phyloP scores from a whole-genome alignment of 139 green algal species.

The Raphidocelis subcapitata region DNA sequence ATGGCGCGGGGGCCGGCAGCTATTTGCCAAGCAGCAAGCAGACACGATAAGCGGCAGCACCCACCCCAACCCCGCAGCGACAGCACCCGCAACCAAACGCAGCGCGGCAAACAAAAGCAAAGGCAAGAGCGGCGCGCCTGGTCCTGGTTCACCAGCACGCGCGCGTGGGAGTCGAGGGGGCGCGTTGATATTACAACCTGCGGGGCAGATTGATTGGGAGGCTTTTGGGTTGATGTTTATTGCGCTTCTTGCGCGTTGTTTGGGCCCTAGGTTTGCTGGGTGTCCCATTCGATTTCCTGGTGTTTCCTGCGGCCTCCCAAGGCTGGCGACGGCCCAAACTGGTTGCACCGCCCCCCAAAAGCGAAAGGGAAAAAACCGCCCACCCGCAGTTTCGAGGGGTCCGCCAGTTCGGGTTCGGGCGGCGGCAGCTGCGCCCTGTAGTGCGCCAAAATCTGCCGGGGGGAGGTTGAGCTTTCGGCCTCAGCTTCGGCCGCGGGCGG shows the following conservation, averaged over 20 bases:
- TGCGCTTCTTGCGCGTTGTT: no score
- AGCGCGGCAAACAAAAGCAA: background rate
- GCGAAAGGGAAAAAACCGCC: background rate
- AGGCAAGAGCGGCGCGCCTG: slow-evolving; percentile 5
- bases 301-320: background rate
- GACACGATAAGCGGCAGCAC: background rate
- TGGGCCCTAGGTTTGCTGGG: background rate
- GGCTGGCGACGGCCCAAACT: no score
- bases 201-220: no score
- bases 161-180: background rate
- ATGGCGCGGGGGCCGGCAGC: background rate
- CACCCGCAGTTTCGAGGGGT: slow-evolving; percentile 23
- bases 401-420: slow-evolving; percentile 16
- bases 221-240: no score
- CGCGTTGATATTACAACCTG: slow-evolving; percentile 17
- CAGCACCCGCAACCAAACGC: background rate
- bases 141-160: slow-evolving; percentile 18
- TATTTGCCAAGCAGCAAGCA: background rate
- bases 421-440: slow-evolving; percentile 18
- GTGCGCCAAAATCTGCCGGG: no score
- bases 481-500: no score
- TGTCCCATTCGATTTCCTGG: background rate
- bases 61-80: background rate
- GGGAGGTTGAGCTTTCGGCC: no score
- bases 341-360: no score